These are phyloP conservation scores for Trichocladium antarcticum DNA, from an alignment of 495 filamentous ascomycete species.

Conservation along the genomic window DNA sequence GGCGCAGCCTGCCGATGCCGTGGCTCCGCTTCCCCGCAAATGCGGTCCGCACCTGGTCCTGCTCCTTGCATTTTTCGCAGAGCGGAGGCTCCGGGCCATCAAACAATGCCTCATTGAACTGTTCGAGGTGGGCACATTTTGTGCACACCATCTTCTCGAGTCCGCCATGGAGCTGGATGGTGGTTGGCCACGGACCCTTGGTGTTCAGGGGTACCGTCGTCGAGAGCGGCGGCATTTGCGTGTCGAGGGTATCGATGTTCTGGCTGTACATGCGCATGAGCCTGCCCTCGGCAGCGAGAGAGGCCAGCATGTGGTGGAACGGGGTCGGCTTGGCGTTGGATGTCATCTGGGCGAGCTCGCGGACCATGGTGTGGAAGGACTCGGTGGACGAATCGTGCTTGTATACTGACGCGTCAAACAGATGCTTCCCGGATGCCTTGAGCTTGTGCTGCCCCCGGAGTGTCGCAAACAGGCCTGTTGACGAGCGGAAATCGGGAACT, in stretches of 20 bases:
- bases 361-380: conserved; percentile 92
- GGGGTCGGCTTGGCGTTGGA: conserved; percentile 67
- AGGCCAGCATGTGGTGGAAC: conserved; percentile 91
- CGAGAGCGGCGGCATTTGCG: conserved; percentile 63
- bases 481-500: conserved; percentile 96
- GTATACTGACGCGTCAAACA: conserved; percentile 97
- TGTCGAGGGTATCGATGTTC: conserved; percentile 93
- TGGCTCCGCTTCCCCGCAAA: conserved; percentile 82
- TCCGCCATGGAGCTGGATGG: conserved; percentile 89
- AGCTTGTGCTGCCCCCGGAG: conserved; percentile 76
- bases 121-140: conserved; percentile 68
- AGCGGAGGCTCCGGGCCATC: conserved; percentile 73
- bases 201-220: conserved; percentile 57
- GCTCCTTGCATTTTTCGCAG: conserved; percentile 62
- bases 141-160: conserved; percentile 92
- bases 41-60: conserved; percentile 64
- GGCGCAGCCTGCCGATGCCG: conserved; percentile 80
- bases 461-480: conserved; percentile 73
- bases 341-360: conserved; percentile 65
- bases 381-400: conserved; percentile 75
- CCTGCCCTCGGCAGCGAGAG: conserved; percentile 75
- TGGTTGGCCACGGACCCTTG: conserved; percentile 86
- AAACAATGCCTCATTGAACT: conserved; percentile 72
- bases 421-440: conserved; percentile 85
- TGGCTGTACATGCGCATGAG: conserved; percentile 90